Percentiles rank a stretch among this genome's conserved stretches.
phyloP scores from a whole-genome alignment of 352 stramenopile species.

The Phytophthora rubi region DNA sequence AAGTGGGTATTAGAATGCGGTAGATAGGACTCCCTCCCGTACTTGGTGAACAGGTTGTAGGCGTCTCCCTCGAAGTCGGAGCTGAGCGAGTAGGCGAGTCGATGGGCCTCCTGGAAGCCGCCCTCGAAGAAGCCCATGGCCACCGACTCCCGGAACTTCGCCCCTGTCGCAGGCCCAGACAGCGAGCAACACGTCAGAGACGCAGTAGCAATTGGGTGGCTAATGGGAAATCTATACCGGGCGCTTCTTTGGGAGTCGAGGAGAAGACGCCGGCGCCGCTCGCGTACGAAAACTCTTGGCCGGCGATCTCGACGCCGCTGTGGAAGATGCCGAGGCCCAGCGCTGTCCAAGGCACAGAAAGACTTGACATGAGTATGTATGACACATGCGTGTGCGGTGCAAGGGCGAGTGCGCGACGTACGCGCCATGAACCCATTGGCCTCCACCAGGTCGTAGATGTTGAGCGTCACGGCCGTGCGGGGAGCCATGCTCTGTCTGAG shows the following conservation, averaged over 20 bases:
- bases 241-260: constrained; percentile 62
- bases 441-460: constrained; percentile 94
- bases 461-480: constrained; percentile 83
- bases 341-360: constrained; percentile 22
- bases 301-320: constrained; percentile 92
- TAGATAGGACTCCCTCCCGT: constrained; percentile 17
- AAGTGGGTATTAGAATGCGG: not conserved
- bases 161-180: constrained; percentile 44
- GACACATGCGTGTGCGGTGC: not conserved
- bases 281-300: constrained; percentile 94
- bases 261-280: constrained; percentile 92
- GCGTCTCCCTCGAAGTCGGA: constrained; percentile 83
- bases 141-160: constrained; percentile 90
- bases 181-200: not conserved
- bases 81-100: constrained; percentile 85
- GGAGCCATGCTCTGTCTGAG: constrained; percentile 55
- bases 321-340: constrained; percentile 93
- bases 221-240: constrained; percentile 35
- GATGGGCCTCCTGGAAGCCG: constrained; percentile 76
- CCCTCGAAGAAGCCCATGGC: constrained; percentile 91
- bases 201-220: not conserved
- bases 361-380: too few relatives aligned
- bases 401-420: constrained; percentile 26
- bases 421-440: constrained; percentile 89
- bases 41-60: constrained; percentile 94